Base-by-base conservation (phyloP, 2,329 filamentous ascomycete genomes). In the Graphium sp. region DNA sequence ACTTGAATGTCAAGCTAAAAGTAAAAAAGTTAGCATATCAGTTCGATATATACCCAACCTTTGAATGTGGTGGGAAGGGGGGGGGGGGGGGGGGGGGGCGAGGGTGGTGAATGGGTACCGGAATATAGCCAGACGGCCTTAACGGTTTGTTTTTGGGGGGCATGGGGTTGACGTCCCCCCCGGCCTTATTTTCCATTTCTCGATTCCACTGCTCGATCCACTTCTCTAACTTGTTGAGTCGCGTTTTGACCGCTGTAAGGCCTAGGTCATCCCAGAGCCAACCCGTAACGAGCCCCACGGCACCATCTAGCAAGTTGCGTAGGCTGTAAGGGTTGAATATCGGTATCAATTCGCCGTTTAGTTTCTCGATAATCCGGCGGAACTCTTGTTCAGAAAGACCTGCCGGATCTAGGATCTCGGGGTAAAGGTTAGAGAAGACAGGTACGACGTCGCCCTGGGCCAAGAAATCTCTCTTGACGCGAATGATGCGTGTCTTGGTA, bases 241-340 rank as follows among this genome's bases (percentile, higher is more conserved):
- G 66, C 14, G 61, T 57, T 56, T 95, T 95, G 34, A 78, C 66
- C 7, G 66, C 72, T 4, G 80, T 80, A 20, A 82, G 53, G 2
- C 87, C 84, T 14, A 87, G 42, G 46, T 95, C 87, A 34, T 98
- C 89, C 83, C 84, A 95, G 19, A 95, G 44, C 81, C 85, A 98
- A 14, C 87, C 81, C 0, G 89, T 95, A 19, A 84, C 52, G 5
- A 91, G 59, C 2, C 87, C 84, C 39, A 95, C 47, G 8, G 82
- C 48, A 9, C 72, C 69, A 49, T 98, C 89, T 1, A 93, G 38
- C 43, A 85, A 71, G 40, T 91, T 92, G 28, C 81, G 63, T 41
- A 68, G 55, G 31, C 64, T 72, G 47, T 74, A 85, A 0, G 89
- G 87, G 42, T 78, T 71, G 48, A 92, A 94, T 0, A 77, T 74